phyloP scores from a whole-genome alignment of 2,329 filamentous ascomycete genomes.

The Botryotinia calthae region DNA sequence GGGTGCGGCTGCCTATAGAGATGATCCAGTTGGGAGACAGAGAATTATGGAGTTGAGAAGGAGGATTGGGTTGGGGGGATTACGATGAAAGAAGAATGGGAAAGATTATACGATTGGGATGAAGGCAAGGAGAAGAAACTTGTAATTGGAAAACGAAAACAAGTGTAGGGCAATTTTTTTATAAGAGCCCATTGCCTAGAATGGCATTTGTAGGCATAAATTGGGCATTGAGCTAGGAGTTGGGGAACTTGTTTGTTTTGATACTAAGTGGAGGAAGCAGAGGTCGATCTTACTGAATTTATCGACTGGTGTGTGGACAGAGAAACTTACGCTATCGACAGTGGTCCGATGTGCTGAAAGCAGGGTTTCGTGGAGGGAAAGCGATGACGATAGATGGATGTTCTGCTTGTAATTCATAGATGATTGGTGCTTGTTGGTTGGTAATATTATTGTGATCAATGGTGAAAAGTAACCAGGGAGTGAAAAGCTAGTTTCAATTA shows the following conservation, averaged over 20 bases:
- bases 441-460: not conserved
- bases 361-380: not conserved
- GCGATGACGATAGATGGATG: not conserved
- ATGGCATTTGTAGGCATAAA: constrained; percentile 3
- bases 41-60: constrained; percentile 43
- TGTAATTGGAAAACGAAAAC: constrained; percentile 12
- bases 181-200: not conserved
- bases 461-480: constrained; percentile 1
- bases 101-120: not conserved
- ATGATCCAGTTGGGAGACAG: constrained; percentile 42
- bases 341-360: not conserved
- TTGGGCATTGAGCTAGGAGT: constrained; percentile 16
- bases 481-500: not conserved
- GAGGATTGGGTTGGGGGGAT: constrained; percentile 36
- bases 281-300: not conserved
- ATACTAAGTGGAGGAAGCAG: not conserved
- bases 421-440: not conserved
- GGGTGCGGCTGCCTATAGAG: constrained; percentile 1
- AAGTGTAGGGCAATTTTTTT: not conserved
- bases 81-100: not conserved
- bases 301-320: not conserved
- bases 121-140: not conserved
- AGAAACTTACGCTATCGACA: not conserved
- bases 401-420: constrained; percentile 13
- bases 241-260: constrained; percentile 6